Evolutionary conservation across 164 flowering plant genomes (phyloP).

Genomic region (Aristolochia contorta): DNA sequence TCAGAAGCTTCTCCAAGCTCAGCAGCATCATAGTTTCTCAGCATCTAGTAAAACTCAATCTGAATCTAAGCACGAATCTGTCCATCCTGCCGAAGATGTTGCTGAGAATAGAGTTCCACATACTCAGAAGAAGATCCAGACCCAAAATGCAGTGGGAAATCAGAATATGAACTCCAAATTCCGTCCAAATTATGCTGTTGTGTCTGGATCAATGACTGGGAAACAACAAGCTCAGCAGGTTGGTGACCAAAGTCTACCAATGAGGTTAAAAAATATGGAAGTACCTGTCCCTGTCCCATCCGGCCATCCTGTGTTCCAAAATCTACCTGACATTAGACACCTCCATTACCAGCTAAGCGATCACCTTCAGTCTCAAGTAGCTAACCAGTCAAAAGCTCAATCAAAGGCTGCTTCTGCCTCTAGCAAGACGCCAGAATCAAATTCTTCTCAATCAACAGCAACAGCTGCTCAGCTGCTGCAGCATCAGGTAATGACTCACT

Average conservation of each 20-base stretch:
- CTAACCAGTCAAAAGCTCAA: slow-evolving; percentile 6
- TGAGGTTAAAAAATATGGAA: slow-evolving; percentile 4
- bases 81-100: not conserved
- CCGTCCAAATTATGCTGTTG: slow-evolving; percentile 5
- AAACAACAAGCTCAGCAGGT: slow-evolving; percentile 5
- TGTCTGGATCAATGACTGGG: slow-evolving; percentile 1
- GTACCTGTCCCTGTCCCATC: slow-evolving; percentile 1
- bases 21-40: slow-evolving; percentile 1
- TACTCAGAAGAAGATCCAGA: slow-evolving; percentile 3
- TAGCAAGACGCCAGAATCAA: slow-evolving; percentile 6
- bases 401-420: slow-evolving; percentile 3
- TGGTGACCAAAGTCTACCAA: slow-evolving; percentile 5
- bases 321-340: slow-evolving; percentile 2
- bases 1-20: slow-evolving; percentile 8
- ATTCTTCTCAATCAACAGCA: slow-evolving; percentile 1
- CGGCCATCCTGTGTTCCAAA: slow-evolving; percentile 8
- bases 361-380: not conserved
- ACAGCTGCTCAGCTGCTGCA: slow-evolving; percentile 4
- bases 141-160: not conserved
- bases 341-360: slow-evolving; percentile 5
- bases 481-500: slow-evolving; percentile 5
- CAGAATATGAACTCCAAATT: not conserved
- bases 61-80: slow-evolving; percentile 4
- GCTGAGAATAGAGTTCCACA: not conserved
- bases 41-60: not conserved